A percentile compares a stretch with the other conserved stretches of the same genome.
These are phyloP conservation scores for Acmispon strigosus DNA, from an alignment of 306 rosid genomes.

Conservation along the genomic window DNA sequence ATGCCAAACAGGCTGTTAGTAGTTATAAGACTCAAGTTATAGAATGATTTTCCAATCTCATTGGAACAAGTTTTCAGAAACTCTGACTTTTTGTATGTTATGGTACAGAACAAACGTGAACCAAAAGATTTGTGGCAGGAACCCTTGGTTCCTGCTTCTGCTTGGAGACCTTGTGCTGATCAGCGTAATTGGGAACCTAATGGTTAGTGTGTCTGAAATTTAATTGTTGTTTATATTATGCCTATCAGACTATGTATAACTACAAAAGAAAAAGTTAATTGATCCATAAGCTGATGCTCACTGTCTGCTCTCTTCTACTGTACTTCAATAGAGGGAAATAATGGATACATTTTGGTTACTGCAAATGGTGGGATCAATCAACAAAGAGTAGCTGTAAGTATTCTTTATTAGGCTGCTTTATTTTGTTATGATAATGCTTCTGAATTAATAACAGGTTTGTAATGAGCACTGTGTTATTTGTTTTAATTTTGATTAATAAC, in stretches of 20 bases:
- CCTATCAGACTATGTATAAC: not conserved
- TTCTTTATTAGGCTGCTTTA: constrained; percentile 9
- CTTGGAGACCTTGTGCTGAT: constrained; percentile 90
- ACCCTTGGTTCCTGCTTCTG: constrained; percentile 77
- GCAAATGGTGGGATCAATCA: constrained; percentile 99
- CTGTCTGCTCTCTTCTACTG: constrained; percentile 16
- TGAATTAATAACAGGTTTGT: not conserved
- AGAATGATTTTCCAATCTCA: not conserved
- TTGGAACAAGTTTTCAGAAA: constrained; percentile 13
- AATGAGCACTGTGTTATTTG: not conserved
- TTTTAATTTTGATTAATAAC: constrained; percentile 28
- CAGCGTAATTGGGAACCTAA: constrained; percentile 77
- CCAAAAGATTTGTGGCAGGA: constrained; percentile 97
- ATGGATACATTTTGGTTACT: constrained; percentile 83
- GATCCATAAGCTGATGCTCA: constrained; percentile 21
- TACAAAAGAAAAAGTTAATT: constrained; percentile 5
- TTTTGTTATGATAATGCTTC: constrained; percentile 7
- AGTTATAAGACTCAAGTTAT: not conserved
- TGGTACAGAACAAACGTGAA: constrained; percentile 70
- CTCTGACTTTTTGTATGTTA: constrained; percentile 26
- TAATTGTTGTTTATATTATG: not conserved
- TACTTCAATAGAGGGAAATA: constrained; percentile 54
- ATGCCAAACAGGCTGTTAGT: too few species aligned
- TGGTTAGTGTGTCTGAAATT: constrained; percentile 35
- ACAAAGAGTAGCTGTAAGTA: constrained; percentile 93